These are phyloP conservation scores for Raphanus sativus DNA, from an alignment of 345 rosid species.

Conservation along the genomic window DNA sequence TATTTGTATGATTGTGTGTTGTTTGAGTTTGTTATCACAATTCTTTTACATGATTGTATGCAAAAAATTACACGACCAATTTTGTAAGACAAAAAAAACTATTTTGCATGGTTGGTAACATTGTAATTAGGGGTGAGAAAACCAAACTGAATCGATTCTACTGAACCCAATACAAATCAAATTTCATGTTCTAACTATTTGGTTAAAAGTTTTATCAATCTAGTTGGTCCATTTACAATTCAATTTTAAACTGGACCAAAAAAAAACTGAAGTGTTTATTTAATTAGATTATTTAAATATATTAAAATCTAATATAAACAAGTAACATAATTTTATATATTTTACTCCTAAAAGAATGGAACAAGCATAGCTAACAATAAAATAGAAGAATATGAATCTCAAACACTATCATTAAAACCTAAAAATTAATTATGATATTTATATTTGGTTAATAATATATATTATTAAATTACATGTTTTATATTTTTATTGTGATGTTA, in stretches of 20 bases:
- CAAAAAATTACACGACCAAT: background rate
- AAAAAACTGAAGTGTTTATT: background rate
- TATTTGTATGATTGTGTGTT: conserved; percentile 7
- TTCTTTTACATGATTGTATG: background rate
- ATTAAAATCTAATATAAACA: no score
- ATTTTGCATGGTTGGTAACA: background rate
- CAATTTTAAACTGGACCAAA: background rate
- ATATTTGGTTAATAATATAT: background rate
- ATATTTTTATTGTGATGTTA: background rate
- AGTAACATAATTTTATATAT: background rate
- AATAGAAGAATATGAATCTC: background rate
- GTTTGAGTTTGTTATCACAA: conserved; percentile 18
- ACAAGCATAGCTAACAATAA: background rate
- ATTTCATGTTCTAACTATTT: background rate
- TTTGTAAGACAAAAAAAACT: background rate
- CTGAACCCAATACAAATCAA: background rate
- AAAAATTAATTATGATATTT: no score
- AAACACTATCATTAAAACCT: background rate
- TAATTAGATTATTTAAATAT: no score
- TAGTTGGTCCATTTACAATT: background rate
- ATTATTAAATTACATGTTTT: no score
- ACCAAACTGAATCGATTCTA: background rate
- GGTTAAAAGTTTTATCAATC: background rate
- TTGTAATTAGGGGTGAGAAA: background rate
- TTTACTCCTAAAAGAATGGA: background rate